Evolutionary conservation across 169 alveolate species (phyloP), one percentile per base, ranked within the genome.

Genomic region (Eimeria falciformis): DNA sequence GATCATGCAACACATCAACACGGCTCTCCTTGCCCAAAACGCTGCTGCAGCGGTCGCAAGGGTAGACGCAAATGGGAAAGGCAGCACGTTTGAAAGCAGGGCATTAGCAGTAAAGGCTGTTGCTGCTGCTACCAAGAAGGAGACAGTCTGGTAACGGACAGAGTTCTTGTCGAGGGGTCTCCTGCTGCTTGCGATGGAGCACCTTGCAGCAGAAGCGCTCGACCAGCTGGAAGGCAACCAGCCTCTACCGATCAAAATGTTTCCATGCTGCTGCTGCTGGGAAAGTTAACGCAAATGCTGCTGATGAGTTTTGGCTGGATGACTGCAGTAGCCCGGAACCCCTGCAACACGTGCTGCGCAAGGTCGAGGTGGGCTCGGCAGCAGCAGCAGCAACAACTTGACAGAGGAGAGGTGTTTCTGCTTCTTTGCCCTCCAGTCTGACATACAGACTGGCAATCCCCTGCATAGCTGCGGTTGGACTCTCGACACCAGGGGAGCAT

Each of bases 381-480:
- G 85, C 85, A 29, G 43, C 65, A 75, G 66, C n/a, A 43, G 43
- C n/a, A 25, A 65, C 85, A 25, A 23, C 62, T 5, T n/a, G 43
- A 43, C 43, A 25, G 85, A 47, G 33, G 66, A 37, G 12, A 18
- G 85, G 9, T 45, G 17, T 37, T 75, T 75, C 46, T 75, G 85
- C 43, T 75, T 75, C 46, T 75, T 45, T n/a, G 85, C 43, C 68
- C 43, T 75, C 25, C 85, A 75, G 66, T 66, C 85, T n/a, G 85
- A 75, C 45, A 46, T 75, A 5, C 85, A 75, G 45, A 75, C 85
- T 66, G 66, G 66, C 45, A 21, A 75, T 46, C 85, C 85, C 23
- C 66, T 75, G 46, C 85, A 43, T 43, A 75, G 85, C 85, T 75
- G 85, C 85, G 66, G 85, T 65, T 75, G 85, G 85, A 75, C 66